These are phyloP conservation scores for Cryoendolithus antarcticus DNA, from an alignment of 2,329 filamentous ascomycete genomes.

Conservation along the genomic window DNA sequence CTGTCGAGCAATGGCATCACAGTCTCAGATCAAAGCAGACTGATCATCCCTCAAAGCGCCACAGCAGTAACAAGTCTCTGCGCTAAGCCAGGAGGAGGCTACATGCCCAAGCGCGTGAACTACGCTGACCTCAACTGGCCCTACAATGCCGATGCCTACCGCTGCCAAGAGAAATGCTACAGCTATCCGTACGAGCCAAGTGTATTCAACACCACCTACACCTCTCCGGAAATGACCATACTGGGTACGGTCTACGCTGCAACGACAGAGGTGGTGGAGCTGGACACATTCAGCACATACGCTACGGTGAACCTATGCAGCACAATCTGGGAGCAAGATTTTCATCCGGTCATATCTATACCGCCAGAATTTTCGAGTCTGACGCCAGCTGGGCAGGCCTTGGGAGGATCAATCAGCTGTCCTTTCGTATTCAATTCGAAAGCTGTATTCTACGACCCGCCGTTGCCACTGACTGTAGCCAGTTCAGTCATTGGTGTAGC, in stretches of 20 bases:
- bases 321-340: constrained; percentile 14
- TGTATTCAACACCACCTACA: not conserved
- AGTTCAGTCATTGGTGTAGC: too few species aligned
- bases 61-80: constrained; percentile 10
- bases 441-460: constrained; percentile 13
- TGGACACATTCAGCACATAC: not conserved
- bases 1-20: constrained; percentile 6
- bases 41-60: constrained; percentile 10
- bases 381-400: not conserved
- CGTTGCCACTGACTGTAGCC: not conserved
- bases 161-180: constrained; percentile 14
- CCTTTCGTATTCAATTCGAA: constrained; percentile 4
- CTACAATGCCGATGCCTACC: constrained; percentile 11
- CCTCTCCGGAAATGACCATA: not conserved
- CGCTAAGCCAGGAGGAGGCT: constrained; percentile 8
- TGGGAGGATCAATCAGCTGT: constrained; percentile 1
- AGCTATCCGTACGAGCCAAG: not conserved
- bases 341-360: constrained; percentile 10
- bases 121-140: constrained; percentile 12
- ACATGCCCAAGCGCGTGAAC: constrained; percentile 7
- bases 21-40: constrained; percentile 3
- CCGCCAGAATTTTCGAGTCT: constrained; percentile 10
- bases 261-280: not conserved
- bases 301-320: constrained; percentile 12
- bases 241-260: not conserved